A percentile compares a stretch with the other conserved stretches of the same genome.
These are phyloP conservation scores for Backusella westeae DNA, from an alignment of 192 early-diverging fungal species.

Conservation along the genomic window DNA sequence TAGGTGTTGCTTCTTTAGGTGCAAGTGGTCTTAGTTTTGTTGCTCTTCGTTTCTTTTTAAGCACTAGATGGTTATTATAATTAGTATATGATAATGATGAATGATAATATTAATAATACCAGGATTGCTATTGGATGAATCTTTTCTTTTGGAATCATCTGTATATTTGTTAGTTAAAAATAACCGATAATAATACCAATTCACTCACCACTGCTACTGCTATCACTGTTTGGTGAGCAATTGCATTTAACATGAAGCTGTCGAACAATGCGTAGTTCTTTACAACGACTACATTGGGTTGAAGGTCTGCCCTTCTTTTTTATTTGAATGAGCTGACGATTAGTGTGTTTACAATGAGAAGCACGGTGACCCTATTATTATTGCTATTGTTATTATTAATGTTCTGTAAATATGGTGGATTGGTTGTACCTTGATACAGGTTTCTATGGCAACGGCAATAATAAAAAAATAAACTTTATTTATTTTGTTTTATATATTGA, in stretches of 20 bases:
- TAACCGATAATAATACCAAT: neutral
- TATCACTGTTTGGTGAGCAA: conserved; percentile 33
- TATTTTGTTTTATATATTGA: neutral
- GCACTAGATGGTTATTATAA: neutral
- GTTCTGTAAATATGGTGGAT: neutral
- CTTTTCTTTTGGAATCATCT: neutral
- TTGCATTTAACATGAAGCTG: conserved; percentile 67
- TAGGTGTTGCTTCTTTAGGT: neutral
- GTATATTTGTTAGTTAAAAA: neutral
- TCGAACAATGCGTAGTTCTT: conserved; percentile 58
- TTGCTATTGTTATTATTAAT: neutral
- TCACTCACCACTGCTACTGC: neutral
- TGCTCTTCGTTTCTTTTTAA: conserved; percentile 3
- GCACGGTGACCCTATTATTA: conserved; percentile 37
- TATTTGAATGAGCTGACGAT: conserved; percentile 59
- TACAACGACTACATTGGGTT: conserved; percentile 65
- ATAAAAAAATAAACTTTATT: neutral
- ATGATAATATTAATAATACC: neutral
- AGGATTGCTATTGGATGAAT: neutral
- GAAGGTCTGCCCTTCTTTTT: conserved; percentile 68
- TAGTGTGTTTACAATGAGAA: conserved; percentile 35
- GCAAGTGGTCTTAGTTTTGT: neutral
- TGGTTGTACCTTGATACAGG: conserved; percentile 19
- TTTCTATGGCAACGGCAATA: conserved; percentile 3
- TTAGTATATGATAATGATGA: neutral